A percentile compares a stretch with the other conserved stretches of the same genome.
These are phyloP conservation scores for Beauveria asiatica DNA, from an alignment of 2,329 filamentous ascomycete species.

Conservation along the genomic window DNA sequence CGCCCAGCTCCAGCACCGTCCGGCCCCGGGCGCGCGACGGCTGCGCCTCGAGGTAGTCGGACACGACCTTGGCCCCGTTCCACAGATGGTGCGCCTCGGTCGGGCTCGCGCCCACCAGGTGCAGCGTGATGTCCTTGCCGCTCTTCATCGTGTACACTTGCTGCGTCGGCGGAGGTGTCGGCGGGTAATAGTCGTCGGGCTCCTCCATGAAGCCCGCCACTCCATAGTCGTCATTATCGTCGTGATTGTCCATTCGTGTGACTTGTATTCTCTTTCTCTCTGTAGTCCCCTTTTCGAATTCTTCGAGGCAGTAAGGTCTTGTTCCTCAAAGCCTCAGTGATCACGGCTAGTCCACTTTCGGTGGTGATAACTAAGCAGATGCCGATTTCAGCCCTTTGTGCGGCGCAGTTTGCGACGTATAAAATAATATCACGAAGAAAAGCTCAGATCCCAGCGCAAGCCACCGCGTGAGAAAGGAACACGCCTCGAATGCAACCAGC, in stretches of 20 bases:
- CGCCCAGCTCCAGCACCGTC: constrained; percentile 81
- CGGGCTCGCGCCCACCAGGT: constrained; percentile 79
- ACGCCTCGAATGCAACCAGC: too few species aligned
- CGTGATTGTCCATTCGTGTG: background rate
- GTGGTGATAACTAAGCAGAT: background rate
- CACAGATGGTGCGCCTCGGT: constrained; percentile 86
- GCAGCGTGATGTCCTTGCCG: constrained; percentile 57
- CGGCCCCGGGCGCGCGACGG: constrained; percentile 54
- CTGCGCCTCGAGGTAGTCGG: constrained; percentile 67
- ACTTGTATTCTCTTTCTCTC: background rate
- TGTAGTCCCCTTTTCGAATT: background rate
- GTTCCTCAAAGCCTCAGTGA: background rate
- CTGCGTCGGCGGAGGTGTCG: constrained; percentile 66
- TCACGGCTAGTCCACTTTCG: background rate
- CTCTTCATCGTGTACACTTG: constrained; percentile 62
- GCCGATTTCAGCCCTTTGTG: background rate
- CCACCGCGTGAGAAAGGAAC: background rate
- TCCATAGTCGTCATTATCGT: constrained; percentile 27
- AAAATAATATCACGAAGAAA: background rate
- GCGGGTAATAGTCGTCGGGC: constrained; percentile 70
- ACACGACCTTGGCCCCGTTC: constrained; percentile 77
- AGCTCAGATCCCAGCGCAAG: background rate
- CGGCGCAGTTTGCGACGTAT: background rate
- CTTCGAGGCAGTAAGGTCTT: too few species aligned
- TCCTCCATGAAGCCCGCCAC: constrained; percentile 62